Evolutionary conservation across 352 stramenopile genomes (phyloP).

Genomic region (Globisporangium recalcitrans): DNA sequence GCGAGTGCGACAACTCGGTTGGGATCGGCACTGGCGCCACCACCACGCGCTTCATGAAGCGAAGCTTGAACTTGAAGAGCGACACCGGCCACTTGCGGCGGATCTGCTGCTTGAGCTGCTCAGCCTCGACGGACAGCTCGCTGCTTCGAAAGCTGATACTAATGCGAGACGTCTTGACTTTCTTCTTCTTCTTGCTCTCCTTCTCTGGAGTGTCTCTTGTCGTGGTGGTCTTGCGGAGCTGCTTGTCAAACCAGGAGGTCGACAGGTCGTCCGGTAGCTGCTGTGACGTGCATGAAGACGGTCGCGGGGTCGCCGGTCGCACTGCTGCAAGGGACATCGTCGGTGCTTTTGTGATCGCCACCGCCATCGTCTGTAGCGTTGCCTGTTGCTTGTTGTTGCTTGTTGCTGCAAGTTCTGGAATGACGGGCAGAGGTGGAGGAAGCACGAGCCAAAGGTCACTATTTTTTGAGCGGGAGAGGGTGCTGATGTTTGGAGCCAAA

Average conservation of each 20-base stretch:
- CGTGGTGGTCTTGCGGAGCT: neutral
- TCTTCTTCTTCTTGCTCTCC: neutral
- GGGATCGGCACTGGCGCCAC: conserved; percentile 41
- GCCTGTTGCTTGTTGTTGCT: neutral
- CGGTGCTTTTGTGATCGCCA: neutral
- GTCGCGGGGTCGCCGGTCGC: conserved; percentile 5
- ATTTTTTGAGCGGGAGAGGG: neutral
- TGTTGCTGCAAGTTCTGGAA: neutral
- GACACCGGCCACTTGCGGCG: conserved; percentile 17
- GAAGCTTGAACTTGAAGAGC: conserved; percentile 34
- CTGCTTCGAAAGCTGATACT: neutral
- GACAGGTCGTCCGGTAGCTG: neutral
- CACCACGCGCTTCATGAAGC: conserved; percentile 31
- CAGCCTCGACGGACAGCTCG: conserved; percentile 10
- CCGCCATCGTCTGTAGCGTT: neutral
- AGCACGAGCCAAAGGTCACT: neutral
- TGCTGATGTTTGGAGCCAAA: neutral
- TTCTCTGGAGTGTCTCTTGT: neutral
- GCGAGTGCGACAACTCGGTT: conserved; percentile 24
- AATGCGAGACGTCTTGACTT: neutral
- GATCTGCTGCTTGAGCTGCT: conserved; percentile 17
- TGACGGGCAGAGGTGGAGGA: neutral
- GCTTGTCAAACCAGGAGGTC: neutral
- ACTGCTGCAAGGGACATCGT: neutral
- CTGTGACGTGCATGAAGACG: neutral